Percentiles rank a stretch among this genome's conserved stretches.
Evolutionary conservation across 352 stramenopile species (phyloP).

Genomic region (Globisporangium alternatum): DNA sequence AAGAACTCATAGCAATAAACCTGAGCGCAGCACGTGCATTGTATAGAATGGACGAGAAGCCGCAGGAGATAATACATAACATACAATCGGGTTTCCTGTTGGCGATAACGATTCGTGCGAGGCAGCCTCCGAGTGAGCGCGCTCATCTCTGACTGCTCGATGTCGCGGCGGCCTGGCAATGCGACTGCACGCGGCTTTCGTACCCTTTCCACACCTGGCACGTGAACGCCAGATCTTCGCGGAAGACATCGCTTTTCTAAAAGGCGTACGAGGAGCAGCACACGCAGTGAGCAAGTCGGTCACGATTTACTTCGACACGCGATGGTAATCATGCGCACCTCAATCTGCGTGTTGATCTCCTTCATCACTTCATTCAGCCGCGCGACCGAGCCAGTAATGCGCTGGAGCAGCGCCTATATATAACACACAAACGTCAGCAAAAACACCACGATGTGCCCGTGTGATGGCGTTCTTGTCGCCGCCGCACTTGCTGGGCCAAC

Average conservation of each 20-base stretch:
- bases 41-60: not conserved
- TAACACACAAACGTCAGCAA: not conserved
- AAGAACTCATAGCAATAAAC: too few species aligned
- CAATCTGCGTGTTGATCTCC: constrained; percentile 83
- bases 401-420: constrained; percentile 61
- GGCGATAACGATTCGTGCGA: not conserved
- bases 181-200: constrained; percentile 76
- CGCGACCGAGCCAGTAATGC: constrained; percentile 71
- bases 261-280: not conserved
- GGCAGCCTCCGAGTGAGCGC: not conserved
- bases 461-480: not conserved
- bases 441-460: too few species aligned
- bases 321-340: constrained; percentile 33
- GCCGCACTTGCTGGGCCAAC: not conserved
- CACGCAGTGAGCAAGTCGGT: not conserved
- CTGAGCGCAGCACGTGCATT: not conserved
- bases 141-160: constrained; percentile 9
- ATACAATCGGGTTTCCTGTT: not conserved
- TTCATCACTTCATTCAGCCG: constrained; percentile 81
- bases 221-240: constrained; percentile 67
- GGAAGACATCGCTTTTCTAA: constrained; percentile 70
- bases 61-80: not conserved
- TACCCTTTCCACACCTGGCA: constrained; percentile 85
- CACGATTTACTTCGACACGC: not conserved
- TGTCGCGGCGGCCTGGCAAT: constrained; percentile 34